Conservation (phyloP, 106 monocot species). For the Gastrodia elata region DNA sequence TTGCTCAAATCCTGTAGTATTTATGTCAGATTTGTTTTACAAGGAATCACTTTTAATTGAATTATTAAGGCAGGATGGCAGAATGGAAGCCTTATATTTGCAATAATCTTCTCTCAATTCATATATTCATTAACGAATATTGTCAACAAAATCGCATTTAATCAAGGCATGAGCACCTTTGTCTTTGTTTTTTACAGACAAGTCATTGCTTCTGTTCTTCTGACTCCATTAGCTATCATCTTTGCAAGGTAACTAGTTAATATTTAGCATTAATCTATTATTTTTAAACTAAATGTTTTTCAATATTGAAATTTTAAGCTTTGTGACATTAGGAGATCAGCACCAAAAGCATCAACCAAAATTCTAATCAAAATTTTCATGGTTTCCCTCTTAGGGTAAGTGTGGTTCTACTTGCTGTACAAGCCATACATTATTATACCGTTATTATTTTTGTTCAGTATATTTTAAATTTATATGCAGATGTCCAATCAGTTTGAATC, state of each 20-base stretch:
- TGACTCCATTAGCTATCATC: constrained; percentile 27
- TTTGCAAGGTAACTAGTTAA: constrained; percentile 18
- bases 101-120: constrained; percentile 18
- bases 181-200: constrained; percentile 55
- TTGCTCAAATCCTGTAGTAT: too few relatives aligned
- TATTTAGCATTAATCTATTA: background rate
- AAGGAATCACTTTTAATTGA: too few relatives aligned
- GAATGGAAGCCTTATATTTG: constrained; percentile 18
- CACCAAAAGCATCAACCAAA: constrained; percentile 10
- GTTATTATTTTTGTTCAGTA: background rate
- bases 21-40: too few relatives aligned
- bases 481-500: constrained; percentile 12
- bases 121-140: constrained; percentile 25
- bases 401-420: background rate
- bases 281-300: background rate
- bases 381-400: constrained; percentile 16
- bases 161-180: constrained; percentile 34
- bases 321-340: constrained; percentile 17
- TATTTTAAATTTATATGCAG: background rate
- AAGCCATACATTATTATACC: background rate
- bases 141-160: constrained; percentile 32
- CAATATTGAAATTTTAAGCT: background rate
- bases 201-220: constrained; percentile 15
- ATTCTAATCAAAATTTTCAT: constrained; percentile 22
- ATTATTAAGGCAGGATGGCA: background rate